Base-by-base conservation (phyloP, 202 grass and related monocot species). In the Saccharum hybrid region DNA sequence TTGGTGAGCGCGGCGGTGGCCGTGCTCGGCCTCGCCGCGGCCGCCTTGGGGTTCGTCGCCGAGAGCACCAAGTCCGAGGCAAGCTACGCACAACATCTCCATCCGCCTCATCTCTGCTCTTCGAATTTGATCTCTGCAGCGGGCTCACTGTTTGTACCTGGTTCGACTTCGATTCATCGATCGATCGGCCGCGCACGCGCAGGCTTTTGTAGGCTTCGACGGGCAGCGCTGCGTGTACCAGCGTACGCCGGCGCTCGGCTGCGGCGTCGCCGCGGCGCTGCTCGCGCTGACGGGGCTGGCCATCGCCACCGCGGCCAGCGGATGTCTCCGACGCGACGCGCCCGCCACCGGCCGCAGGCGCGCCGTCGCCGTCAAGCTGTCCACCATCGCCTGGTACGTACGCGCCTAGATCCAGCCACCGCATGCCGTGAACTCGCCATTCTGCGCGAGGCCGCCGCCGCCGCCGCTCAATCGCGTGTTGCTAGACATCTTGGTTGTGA, bases 171-270 rank as follows among this genome's bases (percentile, higher is more conserved):
- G 6, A 15, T 49, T 4, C 13, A 15, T 15, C 46, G 4, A 49
- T 49, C 31, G 0, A 4, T 39, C 4, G 34, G 2, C 5, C 3
- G 12, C 18, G 65, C 75, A 85, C 26, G 26, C 26, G 26, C 26
- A 26, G 83, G 68, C 75, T 16, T 79, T 85, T 2, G 57, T 72
- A 23, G 16, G 75, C 9, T 79, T 4, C 42, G 42, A 41, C 57
- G 15, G 67, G 57, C 36, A 0, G 69, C 48, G 69, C 77, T 80
- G 77, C 84, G 36, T 86, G 69, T 80, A 81, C 69, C 77, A 22
- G 84, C 77, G 84, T 23, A 81, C 77, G 68, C 34, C 77, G 69
- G 69, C 68, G 19, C 37, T 86, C 36, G 23, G 16, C 18, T 81
- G 33, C 69, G 77, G 84, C 31, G 19, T 74, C 37, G 18, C 28